Evolutionary conservation across 2,329 filamentous ascomycete species (phyloP).

Genomic region (Colletotrichum tanaceti): DNA sequence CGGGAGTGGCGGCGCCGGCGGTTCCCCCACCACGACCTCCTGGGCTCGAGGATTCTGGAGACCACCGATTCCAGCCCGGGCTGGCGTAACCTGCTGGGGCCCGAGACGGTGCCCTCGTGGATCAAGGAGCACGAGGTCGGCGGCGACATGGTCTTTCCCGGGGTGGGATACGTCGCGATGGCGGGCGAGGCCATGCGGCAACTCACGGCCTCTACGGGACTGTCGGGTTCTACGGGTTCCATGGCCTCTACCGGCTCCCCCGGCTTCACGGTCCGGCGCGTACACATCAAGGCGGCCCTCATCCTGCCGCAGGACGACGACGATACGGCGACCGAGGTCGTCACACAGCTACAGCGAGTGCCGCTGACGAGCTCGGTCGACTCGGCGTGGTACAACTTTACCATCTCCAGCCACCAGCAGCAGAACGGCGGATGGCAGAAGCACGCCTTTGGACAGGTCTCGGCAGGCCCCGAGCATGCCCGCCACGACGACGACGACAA

Average conservation of each 20-base stretch:
- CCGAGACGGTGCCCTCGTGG: neutral
- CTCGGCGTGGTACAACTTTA: slow-evolving; percentile 49
- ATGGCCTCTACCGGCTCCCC: no score
- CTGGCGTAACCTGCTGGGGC: neutral
- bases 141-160: slow-evolving; percentile 1
- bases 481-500: no score
- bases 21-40: neutral
- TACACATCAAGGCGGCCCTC: slow-evolving; percentile 47
- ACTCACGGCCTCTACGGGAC: neutral
- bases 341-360: slow-evolving; percentile 46
- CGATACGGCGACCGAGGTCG: slow-evolving; percentile 46
- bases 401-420: slow-evolving; percentile 47
- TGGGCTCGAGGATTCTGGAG: neutral
- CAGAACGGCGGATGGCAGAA: slow-evolving; percentile 44
- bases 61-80: neutral
- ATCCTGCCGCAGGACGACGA: slow-evolving; percentile 47
- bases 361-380: slow-evolving; percentile 46
- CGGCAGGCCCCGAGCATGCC: slow-evolving; percentile 7
- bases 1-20: neutral
- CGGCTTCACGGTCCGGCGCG: slow-evolving; percentile 46
- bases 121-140: neutral
- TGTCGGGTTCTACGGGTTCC: no score
- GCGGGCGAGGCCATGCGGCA: neutral
- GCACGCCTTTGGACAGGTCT: slow-evolving; percentile 45
- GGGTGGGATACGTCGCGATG: neutral